These are phyloP conservation scores for Paraurostyla sp. DNA, from an alignment of 73 alveolate species.

Conservation along the genomic window DNA sequence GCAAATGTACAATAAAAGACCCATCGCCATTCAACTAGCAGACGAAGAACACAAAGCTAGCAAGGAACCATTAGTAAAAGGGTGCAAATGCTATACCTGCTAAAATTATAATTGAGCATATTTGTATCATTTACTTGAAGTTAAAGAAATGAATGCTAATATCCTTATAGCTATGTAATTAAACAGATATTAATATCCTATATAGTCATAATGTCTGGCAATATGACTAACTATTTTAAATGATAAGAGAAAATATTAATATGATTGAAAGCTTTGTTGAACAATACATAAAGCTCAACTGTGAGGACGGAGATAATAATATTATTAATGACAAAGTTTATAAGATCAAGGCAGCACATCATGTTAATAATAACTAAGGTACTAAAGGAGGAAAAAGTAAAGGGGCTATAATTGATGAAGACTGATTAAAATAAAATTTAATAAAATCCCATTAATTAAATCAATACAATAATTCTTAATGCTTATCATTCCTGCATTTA, in stretches of 20 bases:
- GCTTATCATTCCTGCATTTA: no score
- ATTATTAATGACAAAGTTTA: no score
- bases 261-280: neutral
- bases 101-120: constrained; percentile 61
- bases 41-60: constrained; percentile 1
- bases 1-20: neutral
- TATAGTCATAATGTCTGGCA: constrained; percentile 5
- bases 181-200: no score
- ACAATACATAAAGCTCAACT: neutral
- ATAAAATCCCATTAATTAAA: no score
- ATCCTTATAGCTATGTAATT: constrained; percentile 58
- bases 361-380: no score
- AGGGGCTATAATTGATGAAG: no score
- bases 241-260: neutral
- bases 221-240: neutral
- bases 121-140: constrained; percentile 54
- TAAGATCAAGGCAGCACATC: no score
- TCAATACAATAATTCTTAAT: no score
- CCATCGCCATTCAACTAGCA: neutral
- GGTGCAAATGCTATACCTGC: constrained; percentile 71
- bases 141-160: constrained; percentile 66
- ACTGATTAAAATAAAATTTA: neutral
- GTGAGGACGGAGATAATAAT: no score
- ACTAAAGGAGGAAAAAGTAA: no score
- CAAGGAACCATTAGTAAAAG: constrained; percentile 36